Evolutionary conservation across 192 early-diverging fungal genomes (phyloP), one percentile per base, ranked within the genome.

Genomic region (Cetraspora pellucida): DNA sequence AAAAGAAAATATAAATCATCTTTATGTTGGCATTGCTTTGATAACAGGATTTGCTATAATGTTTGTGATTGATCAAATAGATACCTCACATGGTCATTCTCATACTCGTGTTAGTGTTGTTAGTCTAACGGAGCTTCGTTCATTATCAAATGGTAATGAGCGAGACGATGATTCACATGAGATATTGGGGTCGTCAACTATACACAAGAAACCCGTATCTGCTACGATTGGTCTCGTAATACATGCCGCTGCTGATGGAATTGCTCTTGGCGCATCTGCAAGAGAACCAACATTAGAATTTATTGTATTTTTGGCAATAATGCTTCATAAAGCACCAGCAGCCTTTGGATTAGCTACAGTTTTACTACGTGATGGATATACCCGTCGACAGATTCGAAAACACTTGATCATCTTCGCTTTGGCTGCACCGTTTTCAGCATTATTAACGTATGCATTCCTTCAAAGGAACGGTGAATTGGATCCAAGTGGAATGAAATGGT

Each of bases 321-420:
- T 97, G 87, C 83, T 98, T 31, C 97, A 98, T 87, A 98, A 98
- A 82, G 95, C 95, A 8, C 97, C 97, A 1, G 90, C 93, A 8
- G 95, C 97, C 0, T 96, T 98, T 82, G 96, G 95, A 0, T 86
- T 98, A 10, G 87, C 93, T 21, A 96, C 94, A 1, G 92, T 94
- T n/a, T 85, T 98, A 21, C 83, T 97, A 66, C 86, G 90, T 72
- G 90, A 94, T 68, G 91, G 94, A 4, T 83, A 89, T 71, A 84
- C 87, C 10, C 81, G 83, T 45, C 84, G 86, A 17, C 86, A 87
- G 66, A 88, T 96, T 58, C 87, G 90, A 37, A 84, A 91, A 30
- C 92, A 95, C 76, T 85, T 98, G 31, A 80, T 90, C 10, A 81
- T 93, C 30, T 97, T 98, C 79, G 89, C 95, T 6, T 77, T 91